Evolutionary conservation across 306 rosid genomes (phyloP), one percentile per base, ranked within the genome.

Genomic region (Cajanus cajan): DNA sequence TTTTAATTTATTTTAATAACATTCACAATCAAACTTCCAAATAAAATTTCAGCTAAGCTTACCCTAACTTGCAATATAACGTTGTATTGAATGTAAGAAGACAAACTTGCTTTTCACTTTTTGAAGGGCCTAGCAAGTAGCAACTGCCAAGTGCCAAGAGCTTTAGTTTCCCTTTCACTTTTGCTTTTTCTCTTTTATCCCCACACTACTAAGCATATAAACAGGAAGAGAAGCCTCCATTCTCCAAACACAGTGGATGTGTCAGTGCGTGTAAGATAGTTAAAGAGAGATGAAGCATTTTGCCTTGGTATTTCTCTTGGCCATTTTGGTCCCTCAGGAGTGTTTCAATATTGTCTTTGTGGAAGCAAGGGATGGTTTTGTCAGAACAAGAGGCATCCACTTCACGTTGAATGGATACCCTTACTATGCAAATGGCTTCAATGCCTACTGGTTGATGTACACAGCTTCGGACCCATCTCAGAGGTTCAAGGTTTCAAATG

Each of bases 371-470:
- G 94, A 86, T 86, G 87, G 85, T 63, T 94, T 94, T 44, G 82
- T 94, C 34, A 88, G 92, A 88, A 83, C 93, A 21, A 87, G 88
- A 76, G 93, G 98, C 37, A 78, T 80, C 18, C 94, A 86, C 70
- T 94, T 94, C 68, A 39, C 88, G 82, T 16, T 89, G 59, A 89
- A 94, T 82, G 97, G 94, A 4, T 83, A 64, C 48, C 97, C 97
- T 25, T 94, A 73, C 81, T 94, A 89, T 80, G 96, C 97, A 62
- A 92, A 94, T 73, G 97, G 98, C 19, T 94, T 94, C 85, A 94
- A 94, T 82, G 98, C 90, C 18, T 94, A 92, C 82, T 94, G 98
- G 98, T 77, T 94, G 21, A 94, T 94, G 98, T 90, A 90, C 39
- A 54, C 83, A 52, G 98, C 90, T 76, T 87, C 97, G 19, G 96